Evolutionary conservation across 2,329 filamentous ascomycete genomes (phyloP).

Genomic region (Talaromyces sp.): DNA sequence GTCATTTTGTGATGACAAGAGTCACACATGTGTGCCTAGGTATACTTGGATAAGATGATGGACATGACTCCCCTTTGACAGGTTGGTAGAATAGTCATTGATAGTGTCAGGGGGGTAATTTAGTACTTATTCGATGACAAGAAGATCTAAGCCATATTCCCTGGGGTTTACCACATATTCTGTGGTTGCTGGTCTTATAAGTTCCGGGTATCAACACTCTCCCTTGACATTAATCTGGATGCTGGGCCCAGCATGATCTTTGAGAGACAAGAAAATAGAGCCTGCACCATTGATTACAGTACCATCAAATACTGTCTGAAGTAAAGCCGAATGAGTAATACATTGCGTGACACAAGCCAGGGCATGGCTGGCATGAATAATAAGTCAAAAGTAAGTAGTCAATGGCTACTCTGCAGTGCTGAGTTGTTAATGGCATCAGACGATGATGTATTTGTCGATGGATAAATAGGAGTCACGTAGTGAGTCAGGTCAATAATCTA

Average conservation of each 20-base stretch:
- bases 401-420: not conserved
- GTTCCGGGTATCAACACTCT: not conserved
- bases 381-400: not conserved
- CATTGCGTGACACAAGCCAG: not conserved
- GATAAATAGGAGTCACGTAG: not conserved
- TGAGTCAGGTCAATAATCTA: not conserved
- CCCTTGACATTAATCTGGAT: not conserved
- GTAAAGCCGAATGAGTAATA: not conserved
- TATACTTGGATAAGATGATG: not conserved
- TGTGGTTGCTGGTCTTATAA: not conserved
- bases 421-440: not conserved
- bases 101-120: not conserved
- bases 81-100: not conserved
- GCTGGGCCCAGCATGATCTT: not conserved
- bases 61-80: not conserved
- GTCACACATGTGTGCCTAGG: not conserved
- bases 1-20: not conserved
- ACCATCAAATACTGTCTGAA: not conserved
- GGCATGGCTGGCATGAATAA: not conserved
- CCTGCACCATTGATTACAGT: not conserved
- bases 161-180: not conserved
- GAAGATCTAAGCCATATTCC: not conserved
- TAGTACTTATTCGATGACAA: not conserved
- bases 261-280: not conserved
- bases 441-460: not conserved